Evolutionary conservation across 257 asterid species (phyloP).

Genomic region (Thymus quinquecostatus): DNA sequence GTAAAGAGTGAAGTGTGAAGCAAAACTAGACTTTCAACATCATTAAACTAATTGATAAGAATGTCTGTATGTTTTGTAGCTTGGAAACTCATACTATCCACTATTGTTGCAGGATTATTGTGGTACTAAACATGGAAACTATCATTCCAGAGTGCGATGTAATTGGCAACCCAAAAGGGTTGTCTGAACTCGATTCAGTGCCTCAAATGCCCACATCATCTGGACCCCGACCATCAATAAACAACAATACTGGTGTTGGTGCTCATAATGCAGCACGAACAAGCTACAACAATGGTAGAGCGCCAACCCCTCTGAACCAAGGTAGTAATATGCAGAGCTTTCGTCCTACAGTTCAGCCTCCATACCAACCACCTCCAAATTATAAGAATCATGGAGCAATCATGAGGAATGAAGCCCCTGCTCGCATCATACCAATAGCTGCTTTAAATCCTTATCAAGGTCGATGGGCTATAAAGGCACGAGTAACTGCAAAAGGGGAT

Average conservation of each 20-base stretch:
- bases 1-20: too few species aligned
- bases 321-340: conserved; percentile 52
- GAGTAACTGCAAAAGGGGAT: conserved; percentile 96
- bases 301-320: conserved; percentile 41
- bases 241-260: conserved; percentile 41
- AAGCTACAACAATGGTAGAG: conserved; percentile 40
- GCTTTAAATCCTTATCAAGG: conserved; percentile 98
- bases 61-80: conserved; percentile 10
- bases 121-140: conserved; percentile 85
- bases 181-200: conserved; percentile 46
- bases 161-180: conserved; percentile 71
- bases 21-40: too few species aligned
- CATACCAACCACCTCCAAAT: conserved; percentile 92
- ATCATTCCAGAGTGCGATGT: conserved; percentile 72
- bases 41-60: conserved; percentile 18
- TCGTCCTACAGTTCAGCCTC: conserved; percentile 79
- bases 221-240: conserved; percentile 36
- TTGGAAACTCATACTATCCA: conserved; percentile 25
- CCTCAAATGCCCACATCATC: conserved; percentile 52
- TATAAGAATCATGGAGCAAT: conserved; percentile 82
- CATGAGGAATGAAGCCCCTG: conserved; percentile 93
- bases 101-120: conserved; percentile 75
- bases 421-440: conserved; percentile 87
- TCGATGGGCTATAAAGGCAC: conserved; percentile 97
- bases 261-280: conserved; percentile 44